Percentiles rank a stretch among this genome's conserved stretches.
phyloP scores from a whole-genome alignment of 208 protist species.

The Herpetomonas tarakana region DNA sequence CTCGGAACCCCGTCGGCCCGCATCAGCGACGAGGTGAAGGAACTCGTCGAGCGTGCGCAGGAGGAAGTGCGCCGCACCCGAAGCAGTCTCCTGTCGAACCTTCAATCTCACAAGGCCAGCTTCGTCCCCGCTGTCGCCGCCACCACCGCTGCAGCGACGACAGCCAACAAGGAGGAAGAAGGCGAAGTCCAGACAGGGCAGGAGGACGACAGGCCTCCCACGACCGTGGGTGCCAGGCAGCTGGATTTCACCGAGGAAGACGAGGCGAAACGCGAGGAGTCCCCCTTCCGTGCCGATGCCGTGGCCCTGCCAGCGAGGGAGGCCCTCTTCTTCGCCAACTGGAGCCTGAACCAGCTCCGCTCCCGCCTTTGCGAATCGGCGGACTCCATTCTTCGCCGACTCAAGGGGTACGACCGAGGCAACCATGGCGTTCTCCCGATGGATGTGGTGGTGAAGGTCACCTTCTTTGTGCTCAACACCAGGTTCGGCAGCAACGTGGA shows the following conservation, averaged over 20 bases:
- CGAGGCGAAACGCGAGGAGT: background rate
- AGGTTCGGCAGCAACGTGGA: conserved; percentile 10
- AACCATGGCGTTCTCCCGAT: conserved; percentile 63
- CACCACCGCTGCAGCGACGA: background rate
- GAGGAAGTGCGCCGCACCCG: conserved; percentile 67
- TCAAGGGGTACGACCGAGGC: conserved; percentile 55
- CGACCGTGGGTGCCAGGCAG: background rate
- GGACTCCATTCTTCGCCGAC: conserved; percentile 41
- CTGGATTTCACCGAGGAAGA: background rate
- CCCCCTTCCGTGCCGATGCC: background rate
- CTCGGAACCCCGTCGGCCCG: conserved; percentile 26
- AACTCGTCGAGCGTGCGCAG: conserved; percentile 57
- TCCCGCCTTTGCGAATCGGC: conserved; percentile 27
- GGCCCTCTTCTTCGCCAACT: background rate
- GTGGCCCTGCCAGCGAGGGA: background rate
- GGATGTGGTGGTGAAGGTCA: conserved; percentile 51
- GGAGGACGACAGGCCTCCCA: too few relatives aligned
- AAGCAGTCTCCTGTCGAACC: conserved; percentile 51
- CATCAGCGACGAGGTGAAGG: conserved; percentile 61
- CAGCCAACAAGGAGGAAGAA: background rate
- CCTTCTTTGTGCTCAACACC: conserved; percentile 25
- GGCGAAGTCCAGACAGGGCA: too few relatives aligned
- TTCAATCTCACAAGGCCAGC: conserved; percentile 18
- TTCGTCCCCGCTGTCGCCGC: conserved; percentile 12
- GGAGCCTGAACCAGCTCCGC: conserved; percentile 14